These are phyloP conservation scores for Cryphonectria parasitica DNA, from an alignment of 2,329 filamentous ascomycete genomes.

Conservation along the genomic window DNA sequence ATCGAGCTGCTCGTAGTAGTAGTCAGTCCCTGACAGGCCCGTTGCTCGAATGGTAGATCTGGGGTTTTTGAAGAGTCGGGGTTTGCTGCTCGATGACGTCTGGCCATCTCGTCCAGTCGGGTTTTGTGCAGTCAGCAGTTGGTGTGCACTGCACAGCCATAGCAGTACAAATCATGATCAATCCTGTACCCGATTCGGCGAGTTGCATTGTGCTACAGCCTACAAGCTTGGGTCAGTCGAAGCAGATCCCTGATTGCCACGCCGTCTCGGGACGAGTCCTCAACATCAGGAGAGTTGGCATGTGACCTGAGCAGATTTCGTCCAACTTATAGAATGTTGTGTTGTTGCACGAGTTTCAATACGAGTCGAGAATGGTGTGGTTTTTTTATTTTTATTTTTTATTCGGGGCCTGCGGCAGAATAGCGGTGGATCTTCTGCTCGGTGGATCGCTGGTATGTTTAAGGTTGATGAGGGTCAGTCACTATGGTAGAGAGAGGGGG, in stretches of 20 bases:
- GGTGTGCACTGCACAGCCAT: neutral
- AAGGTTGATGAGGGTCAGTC: neutral
- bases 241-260: constrained; percentile 9
- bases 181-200: constrained; percentile 20
- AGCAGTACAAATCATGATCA: neutral
- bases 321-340: constrained; percentile 4
- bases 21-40: neutral
- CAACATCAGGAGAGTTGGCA: neutral
- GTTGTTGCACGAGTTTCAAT: constrained; percentile 10
- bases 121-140: neutral
- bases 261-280: constrained; percentile 3
- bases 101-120: neutral
- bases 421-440: neutral
- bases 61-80: neutral
- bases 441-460: neutral
- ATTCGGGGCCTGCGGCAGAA: neutral
- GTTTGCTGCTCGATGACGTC: neutral
- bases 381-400: neutral
- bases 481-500: neutral
- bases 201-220: constrained; percentile 24
- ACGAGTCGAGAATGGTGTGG: constrained; percentile 7
- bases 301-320: constrained; percentile 13
- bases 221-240: constrained; percentile 21
- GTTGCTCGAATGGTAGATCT: neutral
- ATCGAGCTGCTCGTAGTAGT: neutral